Conservation (phyloP, 2,329 filamentous ascomycete genomes). For the Colletotrichum gigasporum region DNA sequence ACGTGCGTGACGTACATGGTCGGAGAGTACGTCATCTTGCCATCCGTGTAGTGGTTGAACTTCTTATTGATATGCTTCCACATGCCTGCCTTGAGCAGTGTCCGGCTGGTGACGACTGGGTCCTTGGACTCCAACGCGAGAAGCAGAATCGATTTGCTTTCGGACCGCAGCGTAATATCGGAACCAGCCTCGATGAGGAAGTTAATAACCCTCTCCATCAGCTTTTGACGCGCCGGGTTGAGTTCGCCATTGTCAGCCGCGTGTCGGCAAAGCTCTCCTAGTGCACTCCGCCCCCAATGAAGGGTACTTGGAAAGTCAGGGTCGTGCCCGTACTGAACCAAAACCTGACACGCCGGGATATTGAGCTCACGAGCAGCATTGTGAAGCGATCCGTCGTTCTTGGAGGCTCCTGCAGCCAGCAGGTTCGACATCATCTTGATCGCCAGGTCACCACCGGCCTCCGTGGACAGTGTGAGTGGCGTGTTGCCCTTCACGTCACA, state of each 20-base stretch:
- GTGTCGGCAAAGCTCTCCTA: constrained; percentile 71
- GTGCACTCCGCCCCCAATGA: constrained; percentile 69
- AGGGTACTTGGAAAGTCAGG: constrained; percentile 71
- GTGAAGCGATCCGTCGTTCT: constrained; percentile 74
- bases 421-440: constrained; percentile 64
- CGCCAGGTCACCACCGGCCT: constrained; percentile 61
- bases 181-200: constrained; percentile 66
- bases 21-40: constrained; percentile 68
- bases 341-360: constrained; percentile 61
- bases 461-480: constrained; percentile 68
- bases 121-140: constrained; percentile 68
- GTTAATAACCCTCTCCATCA: constrained; percentile 65
- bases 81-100: constrained; percentile 69
- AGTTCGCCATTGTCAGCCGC: constrained; percentile 57
- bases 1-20: constrained; percentile 68
- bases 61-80: constrained; percentile 72
- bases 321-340: constrained; percentile 69
- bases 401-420: constrained; percentile 63
- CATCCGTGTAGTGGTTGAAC: constrained; percentile 63
- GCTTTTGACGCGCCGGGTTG: constrained; percentile 57
- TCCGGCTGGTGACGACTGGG: constrained; percentile 63
- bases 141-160: constrained; percentile 67
- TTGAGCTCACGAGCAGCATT: constrained; percentile 70
- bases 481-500: constrained; percentile 66
- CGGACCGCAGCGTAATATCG: constrained; percentile 63